Evolutionary conservation across 1,284 basidiomycete genomes (phyloP).

Genomic region (Cryptococcus hybrid): DNA sequence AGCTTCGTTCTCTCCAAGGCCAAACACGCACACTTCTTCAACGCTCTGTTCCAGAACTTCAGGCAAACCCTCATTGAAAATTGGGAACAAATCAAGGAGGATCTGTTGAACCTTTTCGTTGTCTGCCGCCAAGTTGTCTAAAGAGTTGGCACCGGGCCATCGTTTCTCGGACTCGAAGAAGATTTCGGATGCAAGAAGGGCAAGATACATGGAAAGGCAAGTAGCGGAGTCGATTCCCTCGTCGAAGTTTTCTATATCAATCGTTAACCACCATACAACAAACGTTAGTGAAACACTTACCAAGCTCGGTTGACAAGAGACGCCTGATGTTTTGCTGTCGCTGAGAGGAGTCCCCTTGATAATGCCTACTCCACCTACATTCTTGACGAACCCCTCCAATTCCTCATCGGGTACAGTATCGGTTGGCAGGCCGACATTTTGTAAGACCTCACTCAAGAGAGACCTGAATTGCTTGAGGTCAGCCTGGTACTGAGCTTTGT

Average conservation of each 20-base stretch:
- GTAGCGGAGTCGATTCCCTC: slow-evolving; percentile 6
- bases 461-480: slow-evolving; percentile 41
- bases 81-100: slow-evolving; percentile 19
- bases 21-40: slow-evolving; percentile 70
- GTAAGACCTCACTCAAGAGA: slow-evolving; percentile 41
- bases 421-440: slow-evolving; percentile 30
- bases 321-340: slow-evolving; percentile 57
- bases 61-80: slow-evolving; percentile 53
- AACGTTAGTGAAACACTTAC: slow-evolving; percentile 52
- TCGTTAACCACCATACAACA: not conserved
- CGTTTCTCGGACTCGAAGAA: slow-evolving; percentile 48
- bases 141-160: slow-evolving; percentile 51
- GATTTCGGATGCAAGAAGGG: slow-evolving; percentile 51
- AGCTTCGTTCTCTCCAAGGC: not conserved
- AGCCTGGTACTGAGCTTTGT: slow-evolving; percentile 39
- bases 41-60: slow-evolving; percentile 64
- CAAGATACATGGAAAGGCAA: slow-evolving; percentile 39
- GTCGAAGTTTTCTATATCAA: slow-evolving; percentile 6
- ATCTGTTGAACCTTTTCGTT: slow-evolving; percentile 32
- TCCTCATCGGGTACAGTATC: slow-evolving; percentile 55
- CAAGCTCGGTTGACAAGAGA: slow-evolving; percentile 53
- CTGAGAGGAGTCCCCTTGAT: slow-evolving; percentile 70
- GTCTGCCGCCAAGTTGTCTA: slow-evolving; percentile 47
- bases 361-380: slow-evolving; percentile 76
- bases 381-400: slow-evolving; percentile 85